Evolutionary conservation across 441 rosid species (phyloP).

Genomic region (Cnidoscolus chayamansa): DNA sequence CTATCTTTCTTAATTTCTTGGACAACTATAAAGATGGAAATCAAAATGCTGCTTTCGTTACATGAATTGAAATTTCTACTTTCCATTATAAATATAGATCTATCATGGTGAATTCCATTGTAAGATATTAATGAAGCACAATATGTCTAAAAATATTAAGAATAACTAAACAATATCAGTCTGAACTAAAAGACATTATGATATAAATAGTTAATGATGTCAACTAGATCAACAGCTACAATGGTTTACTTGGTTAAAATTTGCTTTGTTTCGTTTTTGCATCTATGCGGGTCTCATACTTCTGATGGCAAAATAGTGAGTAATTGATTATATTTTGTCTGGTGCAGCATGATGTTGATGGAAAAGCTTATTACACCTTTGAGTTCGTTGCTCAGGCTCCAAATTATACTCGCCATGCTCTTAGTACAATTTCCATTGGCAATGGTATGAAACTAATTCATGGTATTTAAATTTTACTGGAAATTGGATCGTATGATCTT

Average conservation of each 20-base stretch:
- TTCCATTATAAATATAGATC: too few species aligned
- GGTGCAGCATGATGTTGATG: slow-evolving; percentile 68
- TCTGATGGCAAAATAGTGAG: not conserved
- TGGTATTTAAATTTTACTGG: not conserved
- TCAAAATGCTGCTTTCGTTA: too few species aligned
- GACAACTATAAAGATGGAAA: not conserved
- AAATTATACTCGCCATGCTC: slow-evolving; percentile 83
- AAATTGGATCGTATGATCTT: not conserved
- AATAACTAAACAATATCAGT: not conserved
- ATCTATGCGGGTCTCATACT: not conserved
- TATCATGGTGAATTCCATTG: too few species aligned
- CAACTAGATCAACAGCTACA: not conserved
- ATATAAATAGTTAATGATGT: not conserved
- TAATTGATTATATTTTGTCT: slow-evolving; percentile 9
- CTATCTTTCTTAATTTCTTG: not conserved
- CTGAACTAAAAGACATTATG: not conserved
- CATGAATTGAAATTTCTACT: not conserved
- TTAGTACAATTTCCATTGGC: slow-evolving; percentile 58
- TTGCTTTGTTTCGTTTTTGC: not conserved
- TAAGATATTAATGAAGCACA: not conserved
- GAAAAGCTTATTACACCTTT: slow-evolving; percentile 64
- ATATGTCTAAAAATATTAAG: not conserved
- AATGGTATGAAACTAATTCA: slow-evolving; percentile 47
- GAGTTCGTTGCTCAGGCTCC: slow-evolving; percentile 82
- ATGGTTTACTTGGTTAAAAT: not conserved